Conservation (phyloP, 352 stramenopile species). For the Pythium insidiosum region DNA sequence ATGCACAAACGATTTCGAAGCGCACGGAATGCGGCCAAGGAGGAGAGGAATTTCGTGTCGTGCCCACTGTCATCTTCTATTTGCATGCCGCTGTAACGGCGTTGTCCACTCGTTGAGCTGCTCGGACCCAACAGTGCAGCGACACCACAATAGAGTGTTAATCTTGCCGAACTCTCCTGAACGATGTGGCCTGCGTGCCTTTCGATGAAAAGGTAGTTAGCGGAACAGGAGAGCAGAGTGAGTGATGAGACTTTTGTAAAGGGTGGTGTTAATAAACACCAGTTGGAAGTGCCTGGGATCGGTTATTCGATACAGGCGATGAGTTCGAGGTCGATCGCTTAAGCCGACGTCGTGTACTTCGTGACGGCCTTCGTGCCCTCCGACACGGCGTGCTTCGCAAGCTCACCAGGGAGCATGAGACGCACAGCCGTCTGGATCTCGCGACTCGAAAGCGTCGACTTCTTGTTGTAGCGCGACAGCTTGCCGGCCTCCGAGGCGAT, state of each 20-base stretch:
- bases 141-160: too few relatives aligned
- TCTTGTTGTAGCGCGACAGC: conserved; percentile 97
- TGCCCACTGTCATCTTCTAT: too few relatives aligned
- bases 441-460: conserved; percentile 92
- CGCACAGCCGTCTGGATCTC: conserved; percentile 96
- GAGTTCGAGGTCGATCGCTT: conserved; percentile 18
- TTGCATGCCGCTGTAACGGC: too few relatives aligned
- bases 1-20: too few relatives aligned
- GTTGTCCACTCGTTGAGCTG: too few relatives aligned
- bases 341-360: conserved; percentile 87
- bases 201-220: too few relatives aligned
- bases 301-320: neutral
- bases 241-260: conserved; percentile 20
- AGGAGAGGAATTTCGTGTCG: too few relatives aligned
- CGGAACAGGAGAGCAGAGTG: too few relatives aligned
- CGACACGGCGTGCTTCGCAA: conserved; percentile 96
- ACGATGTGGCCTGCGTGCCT: too few relatives aligned
- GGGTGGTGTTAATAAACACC: conserved; percentile 88
- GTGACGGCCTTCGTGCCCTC: conserved; percentile 96
- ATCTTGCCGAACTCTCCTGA: too few relatives aligned
- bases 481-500: conserved; percentile 95
- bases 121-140: too few relatives aligned
- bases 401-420: conserved; percentile 82
- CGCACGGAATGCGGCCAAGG: too few relatives aligned
- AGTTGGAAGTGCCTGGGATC: conserved; percentile 93